phyloP scores from a whole-genome alignment of 2,329 filamentous ascomycete species.

The Aspergillus amoenus region DNA sequence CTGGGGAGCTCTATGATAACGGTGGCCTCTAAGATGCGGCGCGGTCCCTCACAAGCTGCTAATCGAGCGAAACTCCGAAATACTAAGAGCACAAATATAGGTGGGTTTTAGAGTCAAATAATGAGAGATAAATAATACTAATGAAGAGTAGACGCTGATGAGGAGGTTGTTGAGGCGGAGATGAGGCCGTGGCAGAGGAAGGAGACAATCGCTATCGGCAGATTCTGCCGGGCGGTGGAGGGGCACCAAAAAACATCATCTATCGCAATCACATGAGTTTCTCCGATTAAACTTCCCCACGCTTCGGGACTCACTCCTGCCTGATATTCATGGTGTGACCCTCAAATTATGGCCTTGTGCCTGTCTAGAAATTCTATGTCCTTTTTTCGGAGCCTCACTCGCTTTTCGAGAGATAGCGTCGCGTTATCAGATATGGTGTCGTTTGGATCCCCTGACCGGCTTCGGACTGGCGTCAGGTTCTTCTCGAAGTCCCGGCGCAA shows the following conservation, averaged over 20 bases:
- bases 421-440: slow-evolving; percentile 33
- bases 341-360: slow-evolving; percentile 35
- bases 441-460: slow-evolving; percentile 32
- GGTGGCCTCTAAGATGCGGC: slow-evolving; percentile 16
- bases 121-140: not conserved
- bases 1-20: slow-evolving; percentile 11
- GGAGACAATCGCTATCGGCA: not conserved
- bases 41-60: not conserved
- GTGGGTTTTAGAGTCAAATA: not conserved
- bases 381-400: slow-evolving; percentile 24
- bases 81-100: not conserved
- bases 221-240: slow-evolving; percentile 26
- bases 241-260: slow-evolving; percentile 9
- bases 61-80: not conserved
- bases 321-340: slow-evolving; percentile 29
- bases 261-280: slow-evolving; percentile 2
- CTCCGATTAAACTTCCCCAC: not conserved
- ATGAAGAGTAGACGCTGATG: not conserved
- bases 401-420: slow-evolving; percentile 22
- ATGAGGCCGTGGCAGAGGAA: not conserved
- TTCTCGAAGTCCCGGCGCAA: slow-evolving; percentile 40
- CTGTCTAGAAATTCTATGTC: slow-evolving; percentile 26
- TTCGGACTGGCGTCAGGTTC: slow-evolving; percentile 33
- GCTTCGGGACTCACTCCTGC: slow-evolving; percentile 3
- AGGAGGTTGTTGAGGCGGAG: not conserved